phyloP scores from a whole-genome alignment of 176 grass and related monocot genomes.

The Elaeis guineensis region DNA sequence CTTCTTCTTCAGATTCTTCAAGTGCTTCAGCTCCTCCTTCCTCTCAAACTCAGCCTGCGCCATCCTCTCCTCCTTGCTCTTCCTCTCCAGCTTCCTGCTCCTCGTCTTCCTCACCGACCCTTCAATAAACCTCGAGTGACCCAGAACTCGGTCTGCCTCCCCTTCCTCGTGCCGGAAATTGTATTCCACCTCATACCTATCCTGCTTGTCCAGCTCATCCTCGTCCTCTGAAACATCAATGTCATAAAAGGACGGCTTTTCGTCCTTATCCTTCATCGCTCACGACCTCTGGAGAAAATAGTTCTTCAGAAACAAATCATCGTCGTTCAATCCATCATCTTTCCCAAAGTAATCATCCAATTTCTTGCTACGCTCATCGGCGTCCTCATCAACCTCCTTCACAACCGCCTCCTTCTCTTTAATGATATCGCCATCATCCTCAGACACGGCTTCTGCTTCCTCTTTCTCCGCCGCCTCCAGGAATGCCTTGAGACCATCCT shows the following conservation, averaged over 20 bases:
- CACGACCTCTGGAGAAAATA: conserved; percentile 57
- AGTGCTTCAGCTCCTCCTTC: conserved; percentile 75
- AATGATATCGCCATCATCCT: conserved; percentile 42
- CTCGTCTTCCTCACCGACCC: conserved; percentile 89
- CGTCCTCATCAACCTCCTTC: conserved; percentile 21
- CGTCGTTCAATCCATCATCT: conserved; percentile 54
- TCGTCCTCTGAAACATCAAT: conserved; percentile 59
- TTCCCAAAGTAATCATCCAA: conserved; percentile 51
- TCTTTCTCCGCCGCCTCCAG: conserved; percentile 52
- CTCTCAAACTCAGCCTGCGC: conserved; percentile 50
- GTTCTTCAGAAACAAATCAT: conserved; percentile 77
- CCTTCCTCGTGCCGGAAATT: conserved; percentile 79
- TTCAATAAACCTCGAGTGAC: conserved; percentile 68
- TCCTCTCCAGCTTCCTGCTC: conserved; percentile 75
- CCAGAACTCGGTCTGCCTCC: conserved; percentile 53
- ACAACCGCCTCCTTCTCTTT: conserved; percentile 31
- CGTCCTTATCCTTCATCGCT: conserved; percentile 25
- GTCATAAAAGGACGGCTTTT: conserved; percentile 25
- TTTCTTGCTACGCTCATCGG: conserved; percentile 39
- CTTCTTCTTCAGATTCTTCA: conserved; percentile 97
- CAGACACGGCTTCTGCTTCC: conserved; percentile 20
- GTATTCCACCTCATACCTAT: too few species aligned
- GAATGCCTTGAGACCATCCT: conserved; percentile 59
- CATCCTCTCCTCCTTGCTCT: conserved; percentile 84
- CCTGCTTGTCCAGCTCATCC: conserved; percentile 46